Percentiles rank a stretch among this genome's conserved stretches.
Evolutionary conservation across 2,329 filamentous ascomycete species (phyloP).

Genomic region (Diaporthe ampelina): DNA sequence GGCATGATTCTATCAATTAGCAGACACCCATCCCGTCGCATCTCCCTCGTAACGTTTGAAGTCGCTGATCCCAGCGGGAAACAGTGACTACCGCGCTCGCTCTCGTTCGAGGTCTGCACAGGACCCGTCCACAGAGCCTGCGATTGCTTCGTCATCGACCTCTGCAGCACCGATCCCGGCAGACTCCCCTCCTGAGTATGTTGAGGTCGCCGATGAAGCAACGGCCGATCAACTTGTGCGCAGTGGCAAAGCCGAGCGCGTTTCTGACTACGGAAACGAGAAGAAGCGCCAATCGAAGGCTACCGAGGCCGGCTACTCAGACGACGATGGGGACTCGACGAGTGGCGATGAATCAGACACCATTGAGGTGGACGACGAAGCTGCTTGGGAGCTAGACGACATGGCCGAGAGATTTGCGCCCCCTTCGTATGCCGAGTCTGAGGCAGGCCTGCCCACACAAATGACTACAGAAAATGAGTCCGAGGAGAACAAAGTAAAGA

Average conservation of each 20-base stretch:
- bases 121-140: slow-evolving; percentile 10
- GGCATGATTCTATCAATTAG: background rate
- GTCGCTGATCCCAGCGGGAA: background rate
- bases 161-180: background rate
- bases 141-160: slow-evolving; percentile 17
- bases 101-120: slow-evolving; percentile 35
- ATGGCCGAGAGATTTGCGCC: slow-evolving; percentile 43
- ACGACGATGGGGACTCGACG: slow-evolving; percentile 29
- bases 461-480: slow-evolving; percentile 27
- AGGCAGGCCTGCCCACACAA: background rate
- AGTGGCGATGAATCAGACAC: slow-evolving; percentile 29
- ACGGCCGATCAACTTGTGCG: slow-evolving; percentile 28
- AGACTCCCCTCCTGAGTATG: slow-evolving; percentile 34
- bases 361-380: slow-evolving; percentile 42
- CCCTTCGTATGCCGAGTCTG: slow-evolving; percentile 38
- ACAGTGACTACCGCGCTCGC: slow-evolving; percentile 39
- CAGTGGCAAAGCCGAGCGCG: slow-evolving; percentile 28
- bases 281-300: slow-evolving; percentile 5
- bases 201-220: slow-evolving; percentile 37
- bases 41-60: too few relatives aligned
- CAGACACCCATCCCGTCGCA: background rate
- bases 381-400: slow-evolving; percentile 46
- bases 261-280: slow-evolving; percentile 19
- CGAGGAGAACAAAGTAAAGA: slow-evolving; percentile 42
- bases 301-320: slow-evolving; percentile 20